A percentile compares a stretch with the other conserved stretches of the same genome.
Conservation (phyloP, 2,329 filamentous ascomycete genomes). For the Fusarium graminum region DNA sequence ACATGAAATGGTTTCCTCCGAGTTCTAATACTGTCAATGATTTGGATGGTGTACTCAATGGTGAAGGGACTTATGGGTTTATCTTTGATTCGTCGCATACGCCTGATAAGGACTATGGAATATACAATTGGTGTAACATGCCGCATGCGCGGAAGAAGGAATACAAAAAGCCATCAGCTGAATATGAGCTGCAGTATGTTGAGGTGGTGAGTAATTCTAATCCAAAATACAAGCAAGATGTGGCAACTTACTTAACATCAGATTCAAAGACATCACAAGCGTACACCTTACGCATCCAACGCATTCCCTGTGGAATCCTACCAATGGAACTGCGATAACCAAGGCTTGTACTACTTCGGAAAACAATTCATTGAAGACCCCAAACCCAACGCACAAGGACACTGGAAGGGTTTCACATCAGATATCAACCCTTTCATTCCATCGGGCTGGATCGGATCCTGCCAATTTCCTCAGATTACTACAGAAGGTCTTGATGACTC, state of each 20-base stretch:
- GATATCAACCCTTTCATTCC: conserved; percentile 75
- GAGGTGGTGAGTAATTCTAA: conserved; percentile 70
- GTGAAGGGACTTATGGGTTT: conserved; percentile 77
- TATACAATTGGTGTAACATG: conserved; percentile 90
- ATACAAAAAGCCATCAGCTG: conserved; percentile 67
- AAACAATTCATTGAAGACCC: conserved; percentile 62
- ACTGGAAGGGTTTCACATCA: conserved; percentile 74
- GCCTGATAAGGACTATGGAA: conserved; percentile 68
- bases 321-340: conserved; percentile 78
- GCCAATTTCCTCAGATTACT: conserved; percentile 86
- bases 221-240: accelerated
- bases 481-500: conserved; percentile 78
- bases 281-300: conserved; percentile 83
- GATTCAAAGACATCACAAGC: conserved; percentile 87
- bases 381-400: conserved; percentile 66
- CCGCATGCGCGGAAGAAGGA: conserved; percentile 79
- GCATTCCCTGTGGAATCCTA: conserved; percentile 81
- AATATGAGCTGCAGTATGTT: conserved; percentile 79
- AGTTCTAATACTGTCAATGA: conserved; percentile 70
- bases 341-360: conserved; percentile 77
- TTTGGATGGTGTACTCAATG: conserved; percentile 67
- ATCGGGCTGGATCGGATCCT: conserved; percentile 77
- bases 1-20: conserved; percentile 71
- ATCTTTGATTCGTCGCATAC: conserved; percentile 76
- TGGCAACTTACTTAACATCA: conserved; percentile 46